phyloP scores from a whole-genome alignment of 768 basidiomycete species.

The Mycena epipterygia region DNA sequence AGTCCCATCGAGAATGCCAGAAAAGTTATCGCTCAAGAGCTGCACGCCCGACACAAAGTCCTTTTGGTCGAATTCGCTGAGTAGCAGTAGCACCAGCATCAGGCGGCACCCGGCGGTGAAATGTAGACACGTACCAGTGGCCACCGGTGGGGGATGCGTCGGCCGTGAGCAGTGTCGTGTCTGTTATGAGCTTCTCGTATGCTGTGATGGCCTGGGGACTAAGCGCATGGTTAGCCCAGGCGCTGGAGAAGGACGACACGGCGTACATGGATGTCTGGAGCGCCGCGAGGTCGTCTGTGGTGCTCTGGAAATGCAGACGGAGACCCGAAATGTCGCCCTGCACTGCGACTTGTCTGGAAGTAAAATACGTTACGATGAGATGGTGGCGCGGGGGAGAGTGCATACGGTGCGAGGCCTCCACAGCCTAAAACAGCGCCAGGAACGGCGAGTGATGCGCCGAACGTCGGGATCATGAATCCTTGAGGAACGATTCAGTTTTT shows the following conservation, averaged over 20 bases:
- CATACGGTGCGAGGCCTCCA: slow-evolving; percentile 43
- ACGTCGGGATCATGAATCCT: slow-evolving; percentile 45
- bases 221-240: neutral
- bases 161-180: slow-evolving; percentile 39
- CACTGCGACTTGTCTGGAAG: slow-evolving; percentile 40
- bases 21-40: slow-evolving; percentile 43
- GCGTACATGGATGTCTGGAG: slow-evolving; percentile 40
- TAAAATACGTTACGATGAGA: neutral
- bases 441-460: slow-evolving; percentile 42
- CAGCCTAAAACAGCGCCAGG: slow-evolving; percentile 42
- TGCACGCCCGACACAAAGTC: slow-evolving; percentile 45
- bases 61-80: slow-evolving; percentile 44
- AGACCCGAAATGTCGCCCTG: slow-evolving; percentile 42
- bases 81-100: neutral
- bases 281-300: slow-evolving; percentile 39
- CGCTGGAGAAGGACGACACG: neutral
- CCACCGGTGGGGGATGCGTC: slow-evolving; percentile 43
- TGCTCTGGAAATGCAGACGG: slow-evolving; percentile 44
- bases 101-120: neutral
- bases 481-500: neutral
- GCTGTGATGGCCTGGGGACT: slow-evolving; percentile 41
- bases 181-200: slow-evolving; percentile 40
- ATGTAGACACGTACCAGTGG: slow-evolving; percentile 38
- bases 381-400: neutral
- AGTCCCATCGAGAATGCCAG: neutral